Evolutionary conservation across 1,284 basidiomycete genomes (phyloP).

Genomic region (Leccinum subrobustum): DNA sequence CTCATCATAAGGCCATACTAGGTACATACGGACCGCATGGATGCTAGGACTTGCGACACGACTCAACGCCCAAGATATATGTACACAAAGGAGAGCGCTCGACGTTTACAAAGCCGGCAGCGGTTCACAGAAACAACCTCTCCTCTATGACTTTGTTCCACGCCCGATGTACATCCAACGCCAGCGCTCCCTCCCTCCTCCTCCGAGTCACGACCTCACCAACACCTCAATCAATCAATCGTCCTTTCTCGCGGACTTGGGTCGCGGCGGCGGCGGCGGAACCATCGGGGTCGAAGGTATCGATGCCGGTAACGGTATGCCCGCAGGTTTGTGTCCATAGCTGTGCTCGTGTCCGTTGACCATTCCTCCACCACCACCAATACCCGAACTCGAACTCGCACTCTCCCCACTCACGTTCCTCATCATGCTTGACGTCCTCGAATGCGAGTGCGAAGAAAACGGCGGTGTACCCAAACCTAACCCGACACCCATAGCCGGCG

Average conservation of each 20-base stretch:
- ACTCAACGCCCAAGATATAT: background rate
- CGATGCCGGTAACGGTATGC: constrained; percentile 20
- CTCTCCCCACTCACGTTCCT: constrained; percentile 17
- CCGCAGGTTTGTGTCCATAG: constrained; percentile 1
- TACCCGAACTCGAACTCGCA: background rate
- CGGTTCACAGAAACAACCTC: background rate
- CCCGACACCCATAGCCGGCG: constrained; percentile 34
- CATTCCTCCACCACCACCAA: constrained; percentile 1
- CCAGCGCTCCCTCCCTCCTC: background rate
- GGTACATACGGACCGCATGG: background rate
- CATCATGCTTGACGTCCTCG: constrained; percentile 9
- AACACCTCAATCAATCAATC: constrained; percentile 31
- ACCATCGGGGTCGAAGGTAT: constrained; percentile 18
- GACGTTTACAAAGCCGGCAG: background rate
- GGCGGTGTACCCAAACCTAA: background rate
- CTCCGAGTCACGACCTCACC: background rate
- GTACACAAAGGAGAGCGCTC: background rate
- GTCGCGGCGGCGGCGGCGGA: constrained; percentile 24
- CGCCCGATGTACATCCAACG: background rate
- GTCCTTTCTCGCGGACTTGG: constrained; percentile 41
- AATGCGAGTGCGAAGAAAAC: constrained; percentile 1
- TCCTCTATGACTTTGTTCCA: background rate
- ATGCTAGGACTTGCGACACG: background rate
- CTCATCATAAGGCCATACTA: too few relatives aligned
- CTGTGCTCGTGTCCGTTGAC: background rate